phyloP scores from a whole-genome alignment of 352 stramenopile genomes.

The Globisporangium spinosum region DNA sequence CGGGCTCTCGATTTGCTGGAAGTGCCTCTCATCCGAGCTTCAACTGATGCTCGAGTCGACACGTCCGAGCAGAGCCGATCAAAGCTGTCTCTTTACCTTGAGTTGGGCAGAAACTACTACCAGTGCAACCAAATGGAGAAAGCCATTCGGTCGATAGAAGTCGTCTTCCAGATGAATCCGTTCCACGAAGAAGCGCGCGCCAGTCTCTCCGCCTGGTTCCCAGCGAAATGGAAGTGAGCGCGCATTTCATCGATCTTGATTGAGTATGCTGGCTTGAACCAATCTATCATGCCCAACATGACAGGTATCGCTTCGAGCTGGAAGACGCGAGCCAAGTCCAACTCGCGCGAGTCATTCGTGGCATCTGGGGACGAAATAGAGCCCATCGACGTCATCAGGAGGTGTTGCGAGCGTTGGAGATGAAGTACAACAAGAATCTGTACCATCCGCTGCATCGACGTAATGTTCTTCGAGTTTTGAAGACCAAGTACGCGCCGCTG shows the following conservation, averaged over 20 bases:
- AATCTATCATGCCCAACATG: not conserved
- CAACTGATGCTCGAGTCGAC: not conserved
- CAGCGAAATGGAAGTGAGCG: constrained; percentile 53
- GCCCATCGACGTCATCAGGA: constrained; percentile 21
- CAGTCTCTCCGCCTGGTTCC: constrained; percentile 59
- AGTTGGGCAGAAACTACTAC: constrained; percentile 63
- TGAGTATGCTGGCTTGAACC: not conserved
- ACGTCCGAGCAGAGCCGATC: constrained; percentile 22
- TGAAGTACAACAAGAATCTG: constrained; percentile 30
- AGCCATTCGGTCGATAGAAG: constrained; percentile 68
- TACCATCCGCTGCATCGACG: constrained; percentile 39
- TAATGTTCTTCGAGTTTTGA: constrained; percentile 31
- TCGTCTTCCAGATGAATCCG: constrained; percentile 50
- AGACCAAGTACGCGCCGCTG: constrained; percentile 41
- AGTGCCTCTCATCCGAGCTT: not conserved
- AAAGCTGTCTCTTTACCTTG: constrained; percentile 45
- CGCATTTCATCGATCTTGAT: not conserved
- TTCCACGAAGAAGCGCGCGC: constrained; percentile 53
- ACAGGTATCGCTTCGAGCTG: constrained; percentile 53
- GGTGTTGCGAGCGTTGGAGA: constrained; percentile 24
- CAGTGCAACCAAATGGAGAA: constrained; percentile 77
- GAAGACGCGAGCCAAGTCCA: constrained; percentile 67
- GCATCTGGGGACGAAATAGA: constrained; percentile 46
- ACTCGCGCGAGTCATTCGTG: constrained; percentile 56
- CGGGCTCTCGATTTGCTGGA: constrained; percentile 51